Conservation (phyloP, 1,284 basidiomycete genomes). For the Thecaphora thlaspeos region DNA sequence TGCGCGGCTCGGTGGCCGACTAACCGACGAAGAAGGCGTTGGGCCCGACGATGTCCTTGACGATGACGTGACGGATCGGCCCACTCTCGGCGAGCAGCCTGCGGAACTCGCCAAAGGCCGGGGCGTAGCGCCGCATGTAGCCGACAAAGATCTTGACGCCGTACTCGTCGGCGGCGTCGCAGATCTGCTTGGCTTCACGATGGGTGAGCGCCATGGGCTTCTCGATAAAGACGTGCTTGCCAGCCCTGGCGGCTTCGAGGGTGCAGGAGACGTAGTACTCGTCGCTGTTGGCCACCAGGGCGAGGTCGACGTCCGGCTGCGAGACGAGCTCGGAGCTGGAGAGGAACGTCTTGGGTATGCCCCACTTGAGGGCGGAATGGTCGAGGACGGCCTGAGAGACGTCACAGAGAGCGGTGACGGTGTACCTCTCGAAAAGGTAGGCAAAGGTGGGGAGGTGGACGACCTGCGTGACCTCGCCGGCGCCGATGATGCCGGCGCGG, state of each 20-base stretch:
- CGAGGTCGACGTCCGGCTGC: conserved; percentile 49
- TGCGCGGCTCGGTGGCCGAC: conserved; percentile 53
- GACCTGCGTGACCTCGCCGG: conserved; percentile 51
- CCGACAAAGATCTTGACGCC: conserved; percentile 56
- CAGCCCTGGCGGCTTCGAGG: conserved; percentile 25
- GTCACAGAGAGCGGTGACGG: conserved; percentile 57
- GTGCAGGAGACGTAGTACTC: conserved; percentile 38
- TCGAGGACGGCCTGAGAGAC: conserved; percentile 44
- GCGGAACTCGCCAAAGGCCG: conserved; percentile 57
- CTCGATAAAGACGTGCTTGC: conserved; percentile 44
- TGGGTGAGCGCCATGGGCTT: conserved; percentile 44
- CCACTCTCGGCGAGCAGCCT: conserved; percentile 51
- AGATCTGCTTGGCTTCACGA: conserved; percentile 23
- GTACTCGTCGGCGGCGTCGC: conserved; percentile 14
- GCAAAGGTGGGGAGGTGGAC: conserved; percentile 51
- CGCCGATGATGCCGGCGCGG: background rate
- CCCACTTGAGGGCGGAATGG: conserved; percentile 54
- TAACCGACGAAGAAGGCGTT: conserved; percentile 59
- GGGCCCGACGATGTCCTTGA: conserved; percentile 60
- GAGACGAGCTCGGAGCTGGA: conserved; percentile 40
- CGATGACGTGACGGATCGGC: conserved; percentile 57
- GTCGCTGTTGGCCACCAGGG: conserved; percentile 40
- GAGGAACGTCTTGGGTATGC: conserved; percentile 30
- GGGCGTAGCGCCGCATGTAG: conserved; percentile 60
- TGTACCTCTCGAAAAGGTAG: conserved; percentile 39